Evolutionary conservation across 345 rosid species (phyloP), one percentile per base, ranked within the genome.

Genomic region (Salix brachista): DNA sequence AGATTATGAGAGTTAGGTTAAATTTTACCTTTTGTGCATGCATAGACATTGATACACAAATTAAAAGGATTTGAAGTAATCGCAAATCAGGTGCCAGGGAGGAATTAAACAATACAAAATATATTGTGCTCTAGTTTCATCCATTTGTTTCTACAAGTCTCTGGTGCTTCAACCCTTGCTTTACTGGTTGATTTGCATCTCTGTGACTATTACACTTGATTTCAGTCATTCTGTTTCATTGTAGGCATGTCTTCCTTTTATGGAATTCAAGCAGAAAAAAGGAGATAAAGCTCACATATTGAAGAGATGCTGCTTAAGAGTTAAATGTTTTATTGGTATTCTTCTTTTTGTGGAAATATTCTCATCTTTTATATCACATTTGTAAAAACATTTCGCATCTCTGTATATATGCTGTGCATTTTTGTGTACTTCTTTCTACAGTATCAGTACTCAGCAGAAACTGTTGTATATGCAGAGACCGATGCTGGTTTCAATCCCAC

Each of bases 401-500:
- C 12, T 7, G 46, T 66, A 19, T 19, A 39, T 52, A 25, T 62
- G 54, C 67, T 6, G 50, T n/a, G 16, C 25, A 21, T 67, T 19
- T 52, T 65, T 61, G 13, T 30, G 12, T 16, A 36, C 23, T 64
- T 23, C 23, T 37, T 30, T 65, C 8, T 67, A 14, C 25, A 11
- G 12, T 52, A 52, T 64, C 28, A 58, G 16, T 71, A 44, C 5
- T 77, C 5, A 77, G 65, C 41, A 23, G 62, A 28, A 13, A 18
- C 23, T 32, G 13, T 70, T 76, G 73, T 78, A 67, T 64, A 80
- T 80, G 84, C 89, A 91, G 96, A 92, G n/a, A 85, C 89, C 74
- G 97, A 92, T 88, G 94, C 90, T 41, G 97, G 96, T 39, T 92
- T 91, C 71, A 87, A 77, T 81, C 96, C 96, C 37, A 89, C 90